A percentile compares a stretch with the other conserved stretches of the same genome.
Evolutionary conservation across 441 rosid genomes (phyloP).

Genomic region (Rhodomyrtus psidioides): DNA sequence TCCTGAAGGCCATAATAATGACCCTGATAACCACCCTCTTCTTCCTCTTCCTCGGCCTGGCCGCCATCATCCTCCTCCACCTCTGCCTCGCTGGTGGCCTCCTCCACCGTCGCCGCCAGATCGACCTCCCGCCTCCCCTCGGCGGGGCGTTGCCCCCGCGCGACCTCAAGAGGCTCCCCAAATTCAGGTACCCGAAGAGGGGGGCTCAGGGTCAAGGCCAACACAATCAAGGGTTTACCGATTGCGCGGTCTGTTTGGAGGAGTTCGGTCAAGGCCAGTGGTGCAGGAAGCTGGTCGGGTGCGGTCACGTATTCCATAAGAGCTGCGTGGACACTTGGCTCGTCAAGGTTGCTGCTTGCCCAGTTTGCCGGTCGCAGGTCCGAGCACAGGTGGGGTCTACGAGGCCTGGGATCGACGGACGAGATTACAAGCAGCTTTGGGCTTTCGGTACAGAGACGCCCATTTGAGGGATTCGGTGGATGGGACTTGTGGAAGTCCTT

Average conservation of each 20-base stretch:
- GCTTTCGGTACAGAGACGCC: constrained; percentile 14
- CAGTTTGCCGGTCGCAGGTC: constrained; percentile 46
- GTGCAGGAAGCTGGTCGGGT: constrained; percentile 52
- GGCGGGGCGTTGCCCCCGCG: constrained; percentile 33
- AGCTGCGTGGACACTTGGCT: constrained; percentile 70
- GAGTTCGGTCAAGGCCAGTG: constrained; percentile 56
- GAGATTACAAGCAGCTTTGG: constrained; percentile 2
- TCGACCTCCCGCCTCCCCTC: constrained; percentile 9
- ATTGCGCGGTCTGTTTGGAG: constrained; percentile 64
- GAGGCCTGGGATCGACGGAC: neutral
- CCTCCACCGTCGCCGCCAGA: constrained; percentile 30
- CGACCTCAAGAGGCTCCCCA: constrained; percentile 50
- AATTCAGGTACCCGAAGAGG: constrained; percentile 27
- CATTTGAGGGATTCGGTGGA: constrained; percentile 15
- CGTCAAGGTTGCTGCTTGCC: constrained; percentile 50
- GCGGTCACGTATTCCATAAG: constrained; percentile 64
- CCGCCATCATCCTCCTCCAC: constrained; percentile 45
- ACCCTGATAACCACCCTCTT: constrained; percentile 41
- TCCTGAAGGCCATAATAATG: constrained; percentile 43
- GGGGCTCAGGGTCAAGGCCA: neutral
- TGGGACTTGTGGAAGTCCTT: neutral
- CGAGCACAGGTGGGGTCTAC: constrained; percentile 1
- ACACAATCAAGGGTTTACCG: neutral
- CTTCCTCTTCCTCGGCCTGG: constrained; percentile 54
- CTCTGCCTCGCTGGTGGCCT: constrained; percentile 45